phyloP scores from a whole-genome alignment of 805 yeast species.

The Myxozyma mucilagina region DNA sequence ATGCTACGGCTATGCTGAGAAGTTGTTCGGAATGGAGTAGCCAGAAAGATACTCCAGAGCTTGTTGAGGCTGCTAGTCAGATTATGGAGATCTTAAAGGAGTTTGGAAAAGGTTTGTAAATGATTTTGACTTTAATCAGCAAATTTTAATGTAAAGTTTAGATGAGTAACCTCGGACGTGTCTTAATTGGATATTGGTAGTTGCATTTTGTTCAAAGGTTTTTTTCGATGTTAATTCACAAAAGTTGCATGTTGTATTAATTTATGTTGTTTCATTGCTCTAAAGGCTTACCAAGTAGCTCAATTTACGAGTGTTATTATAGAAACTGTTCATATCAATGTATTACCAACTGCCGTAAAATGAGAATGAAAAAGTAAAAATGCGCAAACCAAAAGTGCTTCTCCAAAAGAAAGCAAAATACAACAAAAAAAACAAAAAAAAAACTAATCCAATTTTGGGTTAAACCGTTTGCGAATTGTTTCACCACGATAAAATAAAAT shows the following conservation, averaged over 20 bases:
- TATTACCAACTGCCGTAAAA: background rate
- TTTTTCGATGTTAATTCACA: too few relatives aligned
- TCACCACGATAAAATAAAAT: constrained; percentile 9
- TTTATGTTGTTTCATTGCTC: too few relatives aligned
- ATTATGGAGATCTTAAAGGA: constrained; percentile 12
- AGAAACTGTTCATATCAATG: background rate
- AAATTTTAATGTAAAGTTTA: too few relatives aligned
- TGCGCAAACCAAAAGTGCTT: background rate
- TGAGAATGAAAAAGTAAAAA: background rate
- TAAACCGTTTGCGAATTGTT: constrained; percentile 11
- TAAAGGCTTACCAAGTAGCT: too few relatives aligned
- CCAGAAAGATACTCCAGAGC: constrained; percentile 41
- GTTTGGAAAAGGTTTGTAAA: background rate
- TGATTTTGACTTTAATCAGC: too few relatives aligned
- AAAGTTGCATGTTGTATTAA: too few relatives aligned
- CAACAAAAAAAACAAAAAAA: background rate
- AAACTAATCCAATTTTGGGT: constrained; percentile 6
- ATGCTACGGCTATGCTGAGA: constrained; percentile 22
- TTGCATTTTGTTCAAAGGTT: too few relatives aligned
- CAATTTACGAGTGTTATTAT: too few relatives aligned
- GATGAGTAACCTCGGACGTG: too few relatives aligned
- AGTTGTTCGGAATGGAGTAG: constrained; percentile 25
- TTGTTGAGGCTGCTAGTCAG: constrained; percentile 41
- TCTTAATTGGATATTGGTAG: too few relatives aligned
- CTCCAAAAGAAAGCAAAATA: background rate